Conservation (phyloP, 2,329 filamentous ascomycete species). For the Zopfia rhizophila region DNA sequence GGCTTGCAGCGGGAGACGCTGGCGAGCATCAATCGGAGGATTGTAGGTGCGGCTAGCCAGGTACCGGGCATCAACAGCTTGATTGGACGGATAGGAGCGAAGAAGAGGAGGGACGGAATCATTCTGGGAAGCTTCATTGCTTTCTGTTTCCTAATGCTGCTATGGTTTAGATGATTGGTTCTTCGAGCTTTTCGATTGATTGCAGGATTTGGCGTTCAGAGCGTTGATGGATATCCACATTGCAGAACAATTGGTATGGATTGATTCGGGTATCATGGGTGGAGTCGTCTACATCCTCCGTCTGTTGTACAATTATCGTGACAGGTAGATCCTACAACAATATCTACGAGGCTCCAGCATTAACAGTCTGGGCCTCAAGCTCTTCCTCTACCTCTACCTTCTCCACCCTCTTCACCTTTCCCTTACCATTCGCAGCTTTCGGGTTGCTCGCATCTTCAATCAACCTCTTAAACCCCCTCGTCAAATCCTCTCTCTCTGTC, state of each 20-base stretch:
- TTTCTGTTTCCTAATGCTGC: constrained; percentile 86
- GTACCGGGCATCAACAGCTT: constrained; percentile 93
- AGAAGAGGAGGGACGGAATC: constrained; percentile 93
- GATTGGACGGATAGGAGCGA: constrained; percentile 91
- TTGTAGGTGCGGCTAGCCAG: constrained; percentile 87
- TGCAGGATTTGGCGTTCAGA: constrained; percentile 31
- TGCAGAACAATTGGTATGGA: constrained; percentile 26
- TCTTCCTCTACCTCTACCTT: constrained; percentile 16
- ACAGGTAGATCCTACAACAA: constrained; percentile 22
- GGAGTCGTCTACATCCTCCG: constrained; percentile 6
- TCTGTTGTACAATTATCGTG: constrained; percentile 44
- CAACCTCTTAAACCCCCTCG: constrained; percentile 71
- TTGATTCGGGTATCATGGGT: constrained; percentile 14
- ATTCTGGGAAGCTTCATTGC: constrained; percentile 93
- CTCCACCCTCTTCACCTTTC: constrained; percentile 4
- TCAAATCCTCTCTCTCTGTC: constrained; percentile 73
- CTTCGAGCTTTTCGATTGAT: constrained; percentile 12
- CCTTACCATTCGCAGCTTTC: neutral
- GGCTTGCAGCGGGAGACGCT: constrained; percentile 86
- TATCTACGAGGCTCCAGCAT: constrained; percentile 12
- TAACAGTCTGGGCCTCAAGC: constrained; percentile 18
- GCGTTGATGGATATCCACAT: constrained; percentile 38
- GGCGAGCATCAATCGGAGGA: constrained; percentile 87
- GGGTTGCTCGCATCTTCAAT: constrained; percentile 50
- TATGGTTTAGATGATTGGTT: constrained; percentile 67